phyloP scores from a whole-genome alignment of 1,284 basidiomycete species.

The Sanghuangporus sanghuang region DNA sequence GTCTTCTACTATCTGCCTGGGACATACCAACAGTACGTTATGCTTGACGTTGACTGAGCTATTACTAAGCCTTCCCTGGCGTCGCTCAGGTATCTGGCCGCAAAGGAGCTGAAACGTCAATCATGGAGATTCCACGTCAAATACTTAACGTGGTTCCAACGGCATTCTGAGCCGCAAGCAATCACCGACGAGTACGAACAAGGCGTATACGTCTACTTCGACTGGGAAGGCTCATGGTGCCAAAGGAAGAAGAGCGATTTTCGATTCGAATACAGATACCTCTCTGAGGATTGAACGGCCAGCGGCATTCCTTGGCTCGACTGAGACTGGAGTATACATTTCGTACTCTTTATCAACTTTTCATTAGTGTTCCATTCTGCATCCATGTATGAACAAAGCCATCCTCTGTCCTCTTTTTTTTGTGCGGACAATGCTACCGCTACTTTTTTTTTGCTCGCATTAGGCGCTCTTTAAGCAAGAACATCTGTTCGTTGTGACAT shows the following conservation, averaged over 20 bases:
- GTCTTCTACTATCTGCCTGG: conserved; percentile 98
- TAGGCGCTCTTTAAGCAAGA: conserved; percentile 13
- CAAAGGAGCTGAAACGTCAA: conserved; percentile 95
- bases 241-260: conserved; percentile 98
- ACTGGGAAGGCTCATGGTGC: conserved; percentile 98
- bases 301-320: conserved; percentile 3
- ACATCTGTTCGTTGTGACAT: neutral
- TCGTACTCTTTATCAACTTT: neutral
- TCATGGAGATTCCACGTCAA: conserved; percentile 99
- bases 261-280: conserved; percentile 90
- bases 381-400: conserved; percentile 15
- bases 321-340: neutral
- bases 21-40: conserved; percentile 89
- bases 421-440: conserved; percentile 5
- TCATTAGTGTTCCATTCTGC: neutral
- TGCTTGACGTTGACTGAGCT: neutral
- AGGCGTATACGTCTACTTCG: conserved; percentile 96
- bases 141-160: conserved; percentile 99
- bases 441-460: neutral
- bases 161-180: conserved; percentile 97
- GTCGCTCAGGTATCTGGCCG: conserved; percentile 78
- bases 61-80: conserved; percentile 8
- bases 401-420: conserved; percentile 6
- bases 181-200: conserved; percentile 99
- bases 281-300: conserved; percentile 71